phyloP scores from a whole-genome alignment of 2,329 filamentous ascomycete species.

The Lomentospora prolificans region DNA sequence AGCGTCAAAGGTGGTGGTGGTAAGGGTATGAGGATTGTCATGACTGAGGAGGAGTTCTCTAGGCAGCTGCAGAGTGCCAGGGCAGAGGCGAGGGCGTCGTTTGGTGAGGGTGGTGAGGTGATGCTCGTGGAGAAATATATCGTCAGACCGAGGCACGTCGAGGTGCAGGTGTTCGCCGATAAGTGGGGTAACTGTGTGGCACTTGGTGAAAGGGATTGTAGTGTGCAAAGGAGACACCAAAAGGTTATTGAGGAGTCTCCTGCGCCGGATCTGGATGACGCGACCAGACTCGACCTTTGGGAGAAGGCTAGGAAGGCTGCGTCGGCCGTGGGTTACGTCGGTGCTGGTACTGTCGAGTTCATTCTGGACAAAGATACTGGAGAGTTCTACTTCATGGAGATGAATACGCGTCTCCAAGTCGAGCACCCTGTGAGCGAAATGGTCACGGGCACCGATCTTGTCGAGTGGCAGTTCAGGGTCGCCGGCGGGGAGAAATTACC shows the following conservation, averaged over 20 bases:
- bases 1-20: constrained; percentile 73
- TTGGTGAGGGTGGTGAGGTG: constrained; percentile 69
- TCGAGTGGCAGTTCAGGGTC: constrained; percentile 90
- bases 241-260: constrained; percentile 89
- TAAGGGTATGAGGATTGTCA: constrained; percentile 74
- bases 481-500: constrained; percentile 48
- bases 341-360: constrained; percentile 83
- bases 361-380: constrained; percentile 76
- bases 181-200: constrained; percentile 67
- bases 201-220: constrained; percentile 84
- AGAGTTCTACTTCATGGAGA: constrained; percentile 75
- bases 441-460: constrained; percentile 63
- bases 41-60: constrained; percentile 57
- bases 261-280: constrained; percentile 55
- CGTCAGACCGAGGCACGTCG: constrained; percentile 69
- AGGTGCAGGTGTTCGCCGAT: constrained; percentile 87
- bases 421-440: constrained; percentile 85
- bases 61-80: constrained; percentile 62
- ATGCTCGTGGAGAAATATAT: constrained; percentile 82
- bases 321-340: constrained; percentile 75
- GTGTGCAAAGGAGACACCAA: constrained; percentile 76
- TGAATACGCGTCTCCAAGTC: constrained; percentile 85
- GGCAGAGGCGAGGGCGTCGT: constrained; percentile 66
- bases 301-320: constrained; percentile 55
- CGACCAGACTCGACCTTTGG: constrained; percentile 52